Base-by-base conservation (phyloP, 2,329 filamentous ascomycete genomes). In the Zarea fungicola region DNA sequence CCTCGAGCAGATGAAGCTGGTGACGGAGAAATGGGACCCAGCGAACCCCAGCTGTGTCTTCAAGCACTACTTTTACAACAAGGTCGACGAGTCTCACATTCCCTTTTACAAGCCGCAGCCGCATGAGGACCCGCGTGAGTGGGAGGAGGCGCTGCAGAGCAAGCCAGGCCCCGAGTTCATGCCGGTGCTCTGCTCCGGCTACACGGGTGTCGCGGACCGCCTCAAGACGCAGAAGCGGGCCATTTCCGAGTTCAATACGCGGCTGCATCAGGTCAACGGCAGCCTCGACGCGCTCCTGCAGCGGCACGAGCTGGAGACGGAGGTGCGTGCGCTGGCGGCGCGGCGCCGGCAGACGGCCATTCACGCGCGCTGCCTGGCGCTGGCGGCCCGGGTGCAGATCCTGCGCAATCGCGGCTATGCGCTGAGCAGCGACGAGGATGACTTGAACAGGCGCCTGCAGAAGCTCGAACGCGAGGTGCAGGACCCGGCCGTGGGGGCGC, bases 31-130 rank as follows among this genome's bases (percentile, higher is more conserved):
- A 69, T 93, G 88, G 88, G 76, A 87, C 53, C 83, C 86, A 1
- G 67, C 75, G 22, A 78, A 76, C 63, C 76, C 81, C 19, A 81
- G 81, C 62, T 90, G 86, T 58, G 80, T 79, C 23, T 89, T 93
- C 71, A 86, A 89, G 65, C 75, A 87, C 62, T 92, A 92, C 72
- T 89, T 93, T 65, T 95, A 93, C 75, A 93, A 93, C 69, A 83
- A 87, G 56, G 87, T 91, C 54, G 83, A 86, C 54, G 81, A 86
- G 59, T 78, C 81, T 45, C 78, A 79, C 62, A 83, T 85, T n/a
- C 86, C 86, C 10, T 90, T 86, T 65, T 91, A 87, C 66, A 80
- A 83, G 55, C 86, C 86, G 2, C 74, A 79, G 14, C 72, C 81
- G 1, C 74, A 80, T 56, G 89, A 93, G 62, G 83, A 91, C 61